phyloP scores from a whole-genome alignment of 306 rosid species.

The Citrullus colocynthis region DNA sequence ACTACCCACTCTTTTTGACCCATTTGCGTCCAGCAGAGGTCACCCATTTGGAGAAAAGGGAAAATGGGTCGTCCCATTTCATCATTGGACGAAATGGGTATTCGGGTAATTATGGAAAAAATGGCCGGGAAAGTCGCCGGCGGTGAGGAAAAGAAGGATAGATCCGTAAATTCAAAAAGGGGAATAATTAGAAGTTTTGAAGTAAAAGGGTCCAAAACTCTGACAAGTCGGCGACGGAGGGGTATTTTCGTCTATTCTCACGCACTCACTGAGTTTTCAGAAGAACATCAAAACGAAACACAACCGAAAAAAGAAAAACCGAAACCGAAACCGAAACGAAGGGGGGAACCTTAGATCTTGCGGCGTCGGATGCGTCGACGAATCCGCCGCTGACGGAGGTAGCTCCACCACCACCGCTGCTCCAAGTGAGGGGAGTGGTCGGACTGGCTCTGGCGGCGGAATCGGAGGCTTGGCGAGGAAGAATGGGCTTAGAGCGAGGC shows the following conservation, averaged over 20 bases:
- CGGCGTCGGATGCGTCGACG: conserved; percentile 33
- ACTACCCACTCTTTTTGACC: not conserved
- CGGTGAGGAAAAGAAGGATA: conserved; percentile 1
- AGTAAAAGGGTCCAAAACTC: not conserved
- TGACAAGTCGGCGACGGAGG: conserved; percentile 15
- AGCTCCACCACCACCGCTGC: conserved; percentile 31
- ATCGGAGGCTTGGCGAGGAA: conserved; percentile 11
- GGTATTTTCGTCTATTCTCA: conserved; percentile 17
- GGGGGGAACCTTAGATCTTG: conserved; percentile 69
- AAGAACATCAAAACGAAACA: not conserved
- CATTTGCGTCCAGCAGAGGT: not conserved
- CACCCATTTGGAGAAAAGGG: not conserved
- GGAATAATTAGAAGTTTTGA: conserved; percentile 8
- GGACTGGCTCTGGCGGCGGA: conserved; percentile 52
- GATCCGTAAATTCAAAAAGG: not conserved
- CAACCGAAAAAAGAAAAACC: not conserved
- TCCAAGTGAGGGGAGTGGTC: conserved; percentile 82
- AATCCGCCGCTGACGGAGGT: conserved; percentile 45
- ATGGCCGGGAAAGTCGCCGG: conserved; percentile 11
- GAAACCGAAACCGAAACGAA: not conserved
- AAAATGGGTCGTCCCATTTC: not conserved
- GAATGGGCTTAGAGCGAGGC: conserved; percentile 42
- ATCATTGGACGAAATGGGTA: not conserved
- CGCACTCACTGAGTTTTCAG: not conserved
- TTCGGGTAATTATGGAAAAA: not conserved